phyloP scores from a whole-genome alignment of 2,329 filamentous ascomycete species.

The Cercospora zeina region DNA sequence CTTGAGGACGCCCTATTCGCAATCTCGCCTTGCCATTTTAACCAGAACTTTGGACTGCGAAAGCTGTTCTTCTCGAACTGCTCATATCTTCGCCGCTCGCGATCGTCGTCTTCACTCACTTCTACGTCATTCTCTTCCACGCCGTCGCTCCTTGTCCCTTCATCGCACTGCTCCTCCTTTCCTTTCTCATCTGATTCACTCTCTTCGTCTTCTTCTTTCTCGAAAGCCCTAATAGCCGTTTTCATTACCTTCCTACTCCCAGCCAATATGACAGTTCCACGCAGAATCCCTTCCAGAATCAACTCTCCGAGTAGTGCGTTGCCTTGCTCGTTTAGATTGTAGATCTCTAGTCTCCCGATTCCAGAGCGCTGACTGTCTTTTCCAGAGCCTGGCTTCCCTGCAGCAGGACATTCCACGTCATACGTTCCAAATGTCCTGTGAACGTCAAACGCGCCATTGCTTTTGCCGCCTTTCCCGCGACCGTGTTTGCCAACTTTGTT shows the following conservation, averaged over 20 bases:
- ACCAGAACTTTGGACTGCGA: conserved; percentile 29
- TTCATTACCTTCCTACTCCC: conserved; percentile 19
- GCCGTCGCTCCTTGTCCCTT: background rate
- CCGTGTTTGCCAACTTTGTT: conserved; percentile 8
- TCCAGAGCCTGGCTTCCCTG: conserved; percentile 1
- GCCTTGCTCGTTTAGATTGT: conserved; percentile 8
- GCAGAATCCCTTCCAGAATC: background rate
- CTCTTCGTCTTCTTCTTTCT: background rate
- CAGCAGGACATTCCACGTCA: conserved; percentile 11
- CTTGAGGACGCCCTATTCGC: background rate
- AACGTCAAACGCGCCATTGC: conserved; percentile 12
- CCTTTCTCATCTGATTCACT: background rate
- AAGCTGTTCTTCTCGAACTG: conserved; percentile 29
- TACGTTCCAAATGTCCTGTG: conserved; percentile 14
- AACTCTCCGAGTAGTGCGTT: conserved; percentile 15
- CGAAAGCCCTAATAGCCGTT: background rate
- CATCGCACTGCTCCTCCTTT: background rate
- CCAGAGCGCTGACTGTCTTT: background rate
- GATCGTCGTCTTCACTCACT: background rate
- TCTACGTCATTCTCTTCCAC: background rate
- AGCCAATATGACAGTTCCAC: conserved; percentile 7
- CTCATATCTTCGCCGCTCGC: conserved; percentile 6
- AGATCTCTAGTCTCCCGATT: conserved; percentile 10
- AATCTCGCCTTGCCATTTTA: conserved; percentile 20
- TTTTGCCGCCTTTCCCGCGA: conserved; percentile 8